Base-by-base conservation (phyloP, 2,329 filamentous ascomycete genomes). In the Talaromyces sp. region DNA sequence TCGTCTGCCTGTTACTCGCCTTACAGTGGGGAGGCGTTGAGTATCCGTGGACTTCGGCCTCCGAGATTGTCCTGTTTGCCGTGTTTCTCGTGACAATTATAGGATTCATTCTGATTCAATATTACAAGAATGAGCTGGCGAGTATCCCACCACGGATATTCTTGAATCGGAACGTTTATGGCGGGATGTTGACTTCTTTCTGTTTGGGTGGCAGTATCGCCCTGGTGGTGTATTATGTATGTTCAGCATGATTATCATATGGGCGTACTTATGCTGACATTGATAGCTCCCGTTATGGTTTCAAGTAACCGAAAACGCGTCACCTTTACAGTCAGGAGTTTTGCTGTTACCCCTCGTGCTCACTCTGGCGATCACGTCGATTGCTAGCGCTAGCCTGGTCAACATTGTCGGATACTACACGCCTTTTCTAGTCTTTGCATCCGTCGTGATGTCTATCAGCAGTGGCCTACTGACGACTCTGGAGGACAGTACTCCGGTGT, bases 11-110 rank as follows among this genome's bases (percentile, higher is more conserved):
- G 11, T 70, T 85, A 8, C 73, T 85, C 3, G 82, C 81, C 7
- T 71, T 85, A 37, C 78, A 84, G 63, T 84, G 80, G 78, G 83
- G 81, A 13, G 83, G 83, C 8, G 71, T 77, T 39, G 67, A 77
- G 22, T 79, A 80, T 56, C 53, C 81, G 3, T 85, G 82, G 82
- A 72, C 67, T 58, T 75, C 73, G 68, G 68, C 75, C 11, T 72
- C 69, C 22, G 73, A 83, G 52, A 79, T 84, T 37, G 80, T 79
- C 1, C 70, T 84, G 19, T 78, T 84, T 56, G 72, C 78, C 8
- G 78, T 79, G 3, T 77, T 76, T n/a, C 80, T 67, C 1, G 66
- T 74, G 19, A 75, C 83, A 67, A 68, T 75, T 15, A 57, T 67
- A 57, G 62, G 63, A 1, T 63, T 66, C 0, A 53, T 59, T 4